phyloP scores from a whole-genome alignment of 2,329 filamentous ascomycete genomes.

The Emmonsiellopsis sp. region DNA sequence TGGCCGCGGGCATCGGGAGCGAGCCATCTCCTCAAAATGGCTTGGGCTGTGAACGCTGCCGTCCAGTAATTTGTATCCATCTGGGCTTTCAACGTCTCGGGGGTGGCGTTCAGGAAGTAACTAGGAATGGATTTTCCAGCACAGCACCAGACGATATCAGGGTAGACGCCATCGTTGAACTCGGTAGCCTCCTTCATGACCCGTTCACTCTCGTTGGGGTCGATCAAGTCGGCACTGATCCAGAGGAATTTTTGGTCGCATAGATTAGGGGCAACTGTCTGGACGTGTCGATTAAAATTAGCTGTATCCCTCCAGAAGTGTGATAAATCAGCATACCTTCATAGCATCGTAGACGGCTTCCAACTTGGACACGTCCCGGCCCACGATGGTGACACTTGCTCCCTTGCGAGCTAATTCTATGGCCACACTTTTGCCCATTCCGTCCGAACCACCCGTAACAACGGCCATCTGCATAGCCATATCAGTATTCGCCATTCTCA shows the following conservation, averaged over 20 bases:
- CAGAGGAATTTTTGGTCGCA: conserved; percentile 68
- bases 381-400: conserved; percentile 77
- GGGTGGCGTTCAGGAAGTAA: conserved; percentile 67
- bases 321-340: conserved; percentile 38
- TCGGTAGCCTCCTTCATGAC: conserved; percentile 62
- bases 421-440: conserved; percentile 73
- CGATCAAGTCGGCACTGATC: conserved; percentile 74
- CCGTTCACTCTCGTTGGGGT: conserved; percentile 57
- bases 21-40: conserved; percentile 68
- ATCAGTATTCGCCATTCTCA: background rate
- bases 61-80: conserved; percentile 95
- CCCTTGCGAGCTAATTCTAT: conserved; percentile 70
- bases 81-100: conserved; percentile 59
- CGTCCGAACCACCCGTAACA: conserved; percentile 85
- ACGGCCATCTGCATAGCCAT: conserved; percentile 59
- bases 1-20: conserved; percentile 23
- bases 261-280: conserved; percentile 58
- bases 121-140: conserved; percentile 67
- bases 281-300: conserved; percentile 8
- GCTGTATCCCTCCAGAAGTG: background rate
- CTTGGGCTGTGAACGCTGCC: conserved; percentile 75
- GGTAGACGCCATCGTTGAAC: conserved; percentile 67
- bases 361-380: conserved; percentile 68
- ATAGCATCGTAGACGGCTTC: conserved; percentile 59
- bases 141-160: conserved; percentile 86